Conservation (phyloP, 805 yeast species). For the Debaryomyces maramus region DNA sequence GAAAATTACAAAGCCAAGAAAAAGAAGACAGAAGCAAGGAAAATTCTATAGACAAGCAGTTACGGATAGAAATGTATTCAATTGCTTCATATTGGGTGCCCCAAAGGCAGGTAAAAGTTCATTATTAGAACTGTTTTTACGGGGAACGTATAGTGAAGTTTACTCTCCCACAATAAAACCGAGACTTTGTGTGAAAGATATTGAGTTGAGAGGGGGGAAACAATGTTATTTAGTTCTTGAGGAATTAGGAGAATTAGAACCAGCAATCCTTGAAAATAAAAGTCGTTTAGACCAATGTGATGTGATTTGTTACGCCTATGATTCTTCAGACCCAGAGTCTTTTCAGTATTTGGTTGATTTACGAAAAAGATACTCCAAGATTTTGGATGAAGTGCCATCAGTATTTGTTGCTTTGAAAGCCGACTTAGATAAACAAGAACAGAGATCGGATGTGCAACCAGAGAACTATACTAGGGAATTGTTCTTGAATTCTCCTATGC, state of each 20-base stretch:
- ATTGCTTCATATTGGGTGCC: conserved; percentile 85
- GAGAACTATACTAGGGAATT: conserved; percentile 76
- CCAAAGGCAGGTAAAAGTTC: conserved; percentile 87
- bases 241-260: conserved; percentile 85
- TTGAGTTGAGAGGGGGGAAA: conserved; percentile 91
- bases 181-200: conserved; percentile 82
- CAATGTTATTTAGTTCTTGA: conserved; percentile 90
- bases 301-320: conserved; percentile 85
- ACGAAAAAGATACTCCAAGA: conserved; percentile 55
- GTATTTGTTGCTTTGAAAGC: conserved; percentile 93
- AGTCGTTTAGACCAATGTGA: conserved; percentile 80
- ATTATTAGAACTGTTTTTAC: conserved; percentile 75
- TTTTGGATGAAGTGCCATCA: conserved; percentile 69
- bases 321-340: conserved; percentile 94
- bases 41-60: conserved; percentile 63
- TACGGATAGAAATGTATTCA: conserved; percentile 85
- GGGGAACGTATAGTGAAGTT: conserved; percentile 64
- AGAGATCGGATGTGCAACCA: conserved; percentile 81
- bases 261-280: conserved; percentile 74
- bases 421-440: conserved; percentile 94
- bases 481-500: conserved; percentile 77
- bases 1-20: conserved; percentile 80
- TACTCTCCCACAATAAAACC: conserved; percentile 85
- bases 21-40: conserved; percentile 65
- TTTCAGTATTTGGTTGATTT: conserved; percentile 78